Conservation (phyloP, 768 basidiomycete genomes). For the Hebeloma cylindrosporum region DNA sequence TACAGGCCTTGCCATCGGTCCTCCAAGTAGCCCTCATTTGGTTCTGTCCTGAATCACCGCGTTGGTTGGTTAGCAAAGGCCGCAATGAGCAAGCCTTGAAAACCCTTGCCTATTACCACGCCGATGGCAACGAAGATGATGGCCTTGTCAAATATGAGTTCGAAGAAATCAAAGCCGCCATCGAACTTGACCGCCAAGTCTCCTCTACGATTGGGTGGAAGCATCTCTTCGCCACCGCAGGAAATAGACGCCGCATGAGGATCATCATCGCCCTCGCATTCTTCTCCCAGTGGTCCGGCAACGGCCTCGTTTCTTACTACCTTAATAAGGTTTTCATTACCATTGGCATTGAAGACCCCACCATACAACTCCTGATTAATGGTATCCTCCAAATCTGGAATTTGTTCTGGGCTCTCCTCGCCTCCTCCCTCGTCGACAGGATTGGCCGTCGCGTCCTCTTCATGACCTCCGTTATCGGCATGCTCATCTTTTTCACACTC, state of each 20-base stretch:
- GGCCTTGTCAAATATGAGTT: constrained; percentile 73
- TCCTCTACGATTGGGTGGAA: constrained; percentile 66
- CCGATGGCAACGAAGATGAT: constrained; percentile 67
- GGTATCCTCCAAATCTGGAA: constrained; percentile 87
- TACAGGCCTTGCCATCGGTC: constrained; percentile 71
- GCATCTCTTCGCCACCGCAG: constrained; percentile 61
- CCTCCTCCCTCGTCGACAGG: constrained; percentile 49
- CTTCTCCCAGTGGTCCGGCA: constrained; percentile 87
- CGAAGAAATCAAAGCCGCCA: constrained; percentile 77
- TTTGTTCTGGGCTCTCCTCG: constrained; percentile 41
- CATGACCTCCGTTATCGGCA: constrained; percentile 55
- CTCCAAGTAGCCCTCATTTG: constrained; percentile 65
- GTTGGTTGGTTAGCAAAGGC: constrained; percentile 80
- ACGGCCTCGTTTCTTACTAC: constrained; percentile 84
- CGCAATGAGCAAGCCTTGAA: constrained; percentile 64
- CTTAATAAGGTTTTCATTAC: constrained; percentile 69
- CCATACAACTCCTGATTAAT: constrained; percentile 77
- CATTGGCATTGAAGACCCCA: constrained; percentile 62
- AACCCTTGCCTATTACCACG: constrained; percentile 82
- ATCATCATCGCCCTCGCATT: constrained; percentile 78
- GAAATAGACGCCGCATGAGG: constrained; percentile 74
- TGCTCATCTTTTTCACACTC: constrained; percentile 64
- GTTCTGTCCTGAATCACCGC: constrained; percentile 81
- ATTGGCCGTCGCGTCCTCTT: constrained; percentile 73
- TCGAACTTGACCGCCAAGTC: constrained; percentile 66